These are phyloP conservation scores for Colletotrichum brevisporum DNA, from an alignment of 2,329 filamentous ascomycete genomes.

Conservation along the genomic window DNA sequence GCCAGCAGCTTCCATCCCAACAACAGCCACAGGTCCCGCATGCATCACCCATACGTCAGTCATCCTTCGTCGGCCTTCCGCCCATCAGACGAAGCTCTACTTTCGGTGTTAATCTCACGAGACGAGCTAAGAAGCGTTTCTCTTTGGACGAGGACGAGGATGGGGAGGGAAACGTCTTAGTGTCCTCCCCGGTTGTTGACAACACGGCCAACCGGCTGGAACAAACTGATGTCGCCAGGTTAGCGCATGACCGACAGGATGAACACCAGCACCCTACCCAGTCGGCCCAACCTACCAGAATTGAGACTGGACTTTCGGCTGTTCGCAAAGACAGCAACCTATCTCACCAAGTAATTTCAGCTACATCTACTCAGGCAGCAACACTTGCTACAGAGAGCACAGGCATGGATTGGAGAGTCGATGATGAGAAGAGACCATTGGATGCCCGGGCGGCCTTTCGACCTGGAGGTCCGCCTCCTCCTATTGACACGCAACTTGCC, in stretches of 20 bases:
- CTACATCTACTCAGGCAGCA: conserved; percentile 36
- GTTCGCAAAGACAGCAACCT: conserved; percentile 28
- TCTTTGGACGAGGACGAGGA: conserved; percentile 52
- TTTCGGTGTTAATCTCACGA: conserved; percentile 60
- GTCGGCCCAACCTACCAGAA: conserved; percentile 16
- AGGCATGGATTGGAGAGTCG: conserved; percentile 23
- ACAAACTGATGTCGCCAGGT: not conserved
- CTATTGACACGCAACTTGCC: conserved; percentile 22
- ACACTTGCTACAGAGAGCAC: conserved; percentile 34
- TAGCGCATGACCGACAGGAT: conserved; percentile 8
- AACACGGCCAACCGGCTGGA: conserved; percentile 5
- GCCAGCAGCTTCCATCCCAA: conserved; percentile 31
- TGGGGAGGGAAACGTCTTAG: not conserved
- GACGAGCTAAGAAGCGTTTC: conserved; percentile 51
- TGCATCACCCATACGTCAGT: conserved; percentile 55
- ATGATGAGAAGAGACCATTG: conserved; percentile 35
- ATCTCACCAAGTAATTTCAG: conserved; percentile 20
- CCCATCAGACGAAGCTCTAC: conserved; percentile 71
- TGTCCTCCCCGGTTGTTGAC: conserved; percentile 11
- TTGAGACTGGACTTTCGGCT: conserved; percentile 22
- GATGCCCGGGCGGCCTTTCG: conserved; percentile 24
- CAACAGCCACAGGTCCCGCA: conserved; percentile 24
- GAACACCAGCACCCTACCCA: not conserved
- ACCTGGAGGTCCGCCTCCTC: conserved; percentile 18
- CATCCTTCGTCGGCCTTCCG: conserved; percentile 70